phyloP scores from a whole-genome alignment of 371 early-diverging fungal species.

The Batkoa obscura region DNA sequence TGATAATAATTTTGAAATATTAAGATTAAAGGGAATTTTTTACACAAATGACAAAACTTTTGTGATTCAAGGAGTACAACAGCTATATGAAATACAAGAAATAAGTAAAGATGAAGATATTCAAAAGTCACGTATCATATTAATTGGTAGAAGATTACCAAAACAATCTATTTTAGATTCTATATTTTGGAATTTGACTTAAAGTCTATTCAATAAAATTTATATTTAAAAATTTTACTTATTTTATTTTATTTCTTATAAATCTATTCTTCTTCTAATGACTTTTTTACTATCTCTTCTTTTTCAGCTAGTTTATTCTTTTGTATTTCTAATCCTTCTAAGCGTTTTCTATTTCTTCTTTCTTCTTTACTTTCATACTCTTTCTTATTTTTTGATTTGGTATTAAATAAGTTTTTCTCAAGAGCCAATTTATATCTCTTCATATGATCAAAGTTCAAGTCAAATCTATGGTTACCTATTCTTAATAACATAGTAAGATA shows the following conservation, averaged over 20 bases:
- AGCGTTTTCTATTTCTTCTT: slow-evolving; percentile 26
- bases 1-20: slow-evolving; percentile 24
- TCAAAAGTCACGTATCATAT: slow-evolving; percentile 8
- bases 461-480: slow-evolving; percentile 31
- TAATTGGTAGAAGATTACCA: slow-evolving; percentile 14
- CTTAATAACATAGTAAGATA: slow-evolving; percentile 21
- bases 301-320: neutral
- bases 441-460: slow-evolving; percentile 25
- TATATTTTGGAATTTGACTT: no score
- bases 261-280: no score
- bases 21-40: slow-evolving; percentile 72
- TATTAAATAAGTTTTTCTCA: slow-evolving; percentile 10
- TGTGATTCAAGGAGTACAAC: slow-evolving; percentile 80
- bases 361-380: slow-evolving; percentile 31
- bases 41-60: slow-evolving; percentile 19
- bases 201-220: no score
- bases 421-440: slow-evolving; percentile 20
- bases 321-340: slow-evolving; percentile 20
- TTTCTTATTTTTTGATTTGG: slow-evolving; percentile 10
- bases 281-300: no score
- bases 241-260: no score
- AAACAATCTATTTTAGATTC: no score
- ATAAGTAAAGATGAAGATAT: slow-evolving; percentile 5
- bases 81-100: slow-evolving; percentile 56
- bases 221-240: no score